phyloP scores from a whole-genome alignment of 108 stramenopile species.

The Nannochloropsis oceanica region DNA sequence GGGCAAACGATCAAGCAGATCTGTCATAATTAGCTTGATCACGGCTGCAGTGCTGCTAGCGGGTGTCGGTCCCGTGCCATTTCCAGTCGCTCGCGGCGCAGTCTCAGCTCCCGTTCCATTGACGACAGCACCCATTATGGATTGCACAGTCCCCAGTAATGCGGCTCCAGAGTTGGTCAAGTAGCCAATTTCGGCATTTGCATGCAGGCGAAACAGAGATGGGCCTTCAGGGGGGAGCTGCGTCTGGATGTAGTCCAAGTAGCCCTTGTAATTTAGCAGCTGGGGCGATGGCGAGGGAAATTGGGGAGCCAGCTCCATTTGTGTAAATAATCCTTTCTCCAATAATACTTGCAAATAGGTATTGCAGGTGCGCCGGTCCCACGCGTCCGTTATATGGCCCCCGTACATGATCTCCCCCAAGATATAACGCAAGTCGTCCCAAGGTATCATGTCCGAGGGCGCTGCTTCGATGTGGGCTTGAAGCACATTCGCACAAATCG shows the following conservation, averaged over 20 bases:
- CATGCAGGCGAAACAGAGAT: constrained; percentile 55
- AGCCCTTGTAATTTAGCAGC: constrained; percentile 43
- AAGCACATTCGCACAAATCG: constrained; percentile 53
- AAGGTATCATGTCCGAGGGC: constrained; percentile 40
- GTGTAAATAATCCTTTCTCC: neutral
- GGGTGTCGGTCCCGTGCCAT: neutral
- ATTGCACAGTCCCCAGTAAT: neutral
- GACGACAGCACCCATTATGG: neutral
- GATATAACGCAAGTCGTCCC: constrained; percentile 64
- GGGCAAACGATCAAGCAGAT: constrained; percentile 46
- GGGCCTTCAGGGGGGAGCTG: constrained; percentile 52
- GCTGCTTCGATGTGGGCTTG: neutral
- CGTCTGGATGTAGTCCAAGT: constrained; percentile 42
- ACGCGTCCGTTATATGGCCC: constrained; percentile 62
- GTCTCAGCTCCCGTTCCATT: neutral
- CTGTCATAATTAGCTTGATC: constrained; percentile 29
- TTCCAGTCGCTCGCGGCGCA: neutral
- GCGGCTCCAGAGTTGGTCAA: constrained; percentile 32
- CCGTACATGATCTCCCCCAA: constrained; percentile 78
- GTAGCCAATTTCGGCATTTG: constrained; percentile 62
- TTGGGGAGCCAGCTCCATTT: constrained; percentile 51
- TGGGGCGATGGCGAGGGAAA: constrained; percentile 49
- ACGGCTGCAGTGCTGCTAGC: neutral
- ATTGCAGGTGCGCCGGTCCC: constrained; percentile 60
- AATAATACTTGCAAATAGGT: constrained; percentile 47